Base-by-base conservation (phyloP, 2,329 filamentous ascomycete species). In the Arachnopeziza araneosa region DNA sequence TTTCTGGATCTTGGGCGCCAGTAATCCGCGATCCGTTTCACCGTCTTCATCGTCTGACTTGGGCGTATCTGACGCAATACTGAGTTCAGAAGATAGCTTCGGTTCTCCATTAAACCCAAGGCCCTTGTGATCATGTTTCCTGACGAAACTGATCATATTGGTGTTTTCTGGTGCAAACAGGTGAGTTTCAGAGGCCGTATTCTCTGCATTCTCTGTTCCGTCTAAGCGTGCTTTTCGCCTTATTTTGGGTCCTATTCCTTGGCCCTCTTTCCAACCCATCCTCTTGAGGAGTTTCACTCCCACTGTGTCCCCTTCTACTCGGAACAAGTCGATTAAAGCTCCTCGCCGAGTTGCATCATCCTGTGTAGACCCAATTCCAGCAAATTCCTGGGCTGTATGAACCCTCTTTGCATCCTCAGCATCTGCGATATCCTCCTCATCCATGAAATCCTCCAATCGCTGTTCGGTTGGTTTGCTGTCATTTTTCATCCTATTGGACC, bases 261-360 rank as follows among this genome's bases (percentile, higher is more conserved):
- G 93, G 0, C 93, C 93, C 64, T 93, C 89, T 69, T 88, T 90
- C 95, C 95, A 99, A 19, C 93, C 95, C 93, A 99, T 98, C 69
- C 83, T 89, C 71, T 89, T 90, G 61, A 98, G 77, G 19, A 99
- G 78, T 71, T 90, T 93, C 17, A 89, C 80, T 1, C 95, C 95
- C 80, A 96, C 91, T 0, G 91, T 96, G 63, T 96, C 90, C 44
- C 91, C 90, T 9, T 85, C 81, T 0, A 79, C 78, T 59, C 83
- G 82, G 64, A 97, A 86, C 1, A 97, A 75, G 55, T 91, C 90
- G 68, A 89, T 84, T 50, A 96, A 78, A 54, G 69, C 72, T 10
- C 81, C 80, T 10, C 78, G 75, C 26, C 78, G 79, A 17, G 70
- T 71, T 1, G 77, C 68, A 68, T 87, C 83, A 36, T 84, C 77